These are phyloP conservation scores for Litchi chinensis DNA, from an alignment of 345 rosid species.

Conservation along the genomic window DNA sequence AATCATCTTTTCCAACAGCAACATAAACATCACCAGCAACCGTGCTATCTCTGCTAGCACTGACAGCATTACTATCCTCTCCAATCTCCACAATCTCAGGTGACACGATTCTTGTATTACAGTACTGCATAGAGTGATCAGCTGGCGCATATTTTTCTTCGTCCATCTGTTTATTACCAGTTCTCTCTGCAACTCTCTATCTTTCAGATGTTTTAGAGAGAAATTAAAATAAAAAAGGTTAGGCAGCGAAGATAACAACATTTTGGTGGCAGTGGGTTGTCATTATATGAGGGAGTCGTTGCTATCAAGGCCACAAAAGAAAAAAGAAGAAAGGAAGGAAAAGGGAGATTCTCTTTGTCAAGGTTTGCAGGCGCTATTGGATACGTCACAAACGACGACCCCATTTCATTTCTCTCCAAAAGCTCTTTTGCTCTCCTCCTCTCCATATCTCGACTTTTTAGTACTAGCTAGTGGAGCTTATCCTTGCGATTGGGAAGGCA, in stretches of 20 bases:
- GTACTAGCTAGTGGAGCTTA: not conserved
- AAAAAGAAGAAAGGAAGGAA: constrained; percentile 20
- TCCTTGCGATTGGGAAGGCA: not conserved
- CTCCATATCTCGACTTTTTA: not conserved
- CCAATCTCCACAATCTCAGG: constrained; percentile 68
- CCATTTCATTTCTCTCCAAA: not conserved
- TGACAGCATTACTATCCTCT: constrained; percentile 44
- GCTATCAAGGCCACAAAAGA: constrained; percentile 46
- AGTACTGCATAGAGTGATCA: constrained; percentile 25
- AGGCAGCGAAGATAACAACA: constrained; percentile 41
- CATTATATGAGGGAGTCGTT: constrained; percentile 38
- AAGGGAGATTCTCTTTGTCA: constrained; percentile 40
- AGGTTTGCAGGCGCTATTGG: constrained; percentile 39
- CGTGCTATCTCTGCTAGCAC: constrained; percentile 24
- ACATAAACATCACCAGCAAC: constrained; percentile 50
- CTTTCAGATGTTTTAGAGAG: not conserved
- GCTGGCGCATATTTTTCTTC: constrained; percentile 21
- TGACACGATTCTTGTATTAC: constrained; percentile 36
- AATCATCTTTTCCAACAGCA: constrained; percentile 65
- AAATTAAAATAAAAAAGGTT: not conserved
- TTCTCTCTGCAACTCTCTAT: not conserved
- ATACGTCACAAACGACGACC: constrained; percentile 15
- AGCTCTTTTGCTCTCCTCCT: not conserved
- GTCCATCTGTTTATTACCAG: constrained; percentile 19
- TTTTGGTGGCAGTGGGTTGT: constrained; percentile 25